Conservation (phyloP, 2,329 filamentous ascomycete species). For the Dactylellina leptospora region DNA sequence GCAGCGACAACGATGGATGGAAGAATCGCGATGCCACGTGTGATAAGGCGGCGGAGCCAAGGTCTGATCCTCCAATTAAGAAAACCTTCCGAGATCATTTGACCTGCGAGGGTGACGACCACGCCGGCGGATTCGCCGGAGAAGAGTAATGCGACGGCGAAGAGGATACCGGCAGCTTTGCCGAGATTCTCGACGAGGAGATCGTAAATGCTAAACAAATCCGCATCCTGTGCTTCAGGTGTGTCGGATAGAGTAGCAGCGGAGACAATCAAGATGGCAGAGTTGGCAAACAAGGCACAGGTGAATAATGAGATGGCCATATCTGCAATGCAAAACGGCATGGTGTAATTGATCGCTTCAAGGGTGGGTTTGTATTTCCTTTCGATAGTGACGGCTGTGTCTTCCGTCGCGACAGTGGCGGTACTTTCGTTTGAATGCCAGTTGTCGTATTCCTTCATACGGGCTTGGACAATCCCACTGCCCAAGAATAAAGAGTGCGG, state of each 20-base stretch:
- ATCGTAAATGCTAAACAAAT: slow-evolving; percentile 83
- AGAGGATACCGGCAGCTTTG: slow-evolving; percentile 80
- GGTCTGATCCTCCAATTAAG: slow-evolving; percentile 77
- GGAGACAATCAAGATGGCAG: slow-evolving; percentile 80
- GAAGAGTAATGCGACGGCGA: slow-evolving; percentile 80
- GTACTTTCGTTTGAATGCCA: slow-evolving; percentile 66
- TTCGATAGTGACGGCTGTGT: slow-evolving; percentile 58
- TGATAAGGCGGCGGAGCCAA: slow-evolving; percentile 80
- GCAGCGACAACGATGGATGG: slow-evolving; percentile 85
- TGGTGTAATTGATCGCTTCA: slow-evolving; percentile 75
- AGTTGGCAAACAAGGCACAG: slow-evolving; percentile 86
- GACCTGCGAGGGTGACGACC: slow-evolving; percentile 86
- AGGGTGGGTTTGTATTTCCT: slow-evolving; percentile 75
- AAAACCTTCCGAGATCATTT: slow-evolving; percentile 87
- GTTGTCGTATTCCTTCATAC: slow-evolving; percentile 71
- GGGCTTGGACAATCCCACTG: slow-evolving; percentile 73
- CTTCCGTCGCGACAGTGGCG: slow-evolving; percentile 57
- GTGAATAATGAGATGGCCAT: slow-evolving; percentile 77
- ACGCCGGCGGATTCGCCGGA: slow-evolving; percentile 84
- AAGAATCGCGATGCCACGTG: slow-evolving; percentile 80
- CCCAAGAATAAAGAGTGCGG: slow-evolving; percentile 75
- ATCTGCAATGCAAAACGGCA: slow-evolving; percentile 77
- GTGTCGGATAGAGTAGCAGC: slow-evolving; percentile 77
- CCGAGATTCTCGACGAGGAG: slow-evolving; percentile 75
- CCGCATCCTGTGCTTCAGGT: slow-evolving; percentile 70